Evolutionary conservation across 2,329 filamentous ascomycete species (phyloP).

Genomic region (Venturiaceae sp.): DNA sequence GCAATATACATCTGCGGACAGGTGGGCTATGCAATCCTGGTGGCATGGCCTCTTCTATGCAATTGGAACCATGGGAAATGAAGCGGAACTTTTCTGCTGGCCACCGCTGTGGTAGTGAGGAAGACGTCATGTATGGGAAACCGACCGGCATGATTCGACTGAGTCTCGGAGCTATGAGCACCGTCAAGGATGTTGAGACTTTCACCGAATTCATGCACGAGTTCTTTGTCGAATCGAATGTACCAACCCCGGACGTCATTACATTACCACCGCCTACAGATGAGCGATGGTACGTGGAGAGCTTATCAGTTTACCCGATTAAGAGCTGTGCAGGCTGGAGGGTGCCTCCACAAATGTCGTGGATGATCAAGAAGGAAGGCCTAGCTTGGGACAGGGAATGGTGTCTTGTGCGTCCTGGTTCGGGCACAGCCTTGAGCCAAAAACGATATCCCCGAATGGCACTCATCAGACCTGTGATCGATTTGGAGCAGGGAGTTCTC

Average conservation of each 20-base stretch:
- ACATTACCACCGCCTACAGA: neutral
- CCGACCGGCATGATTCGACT: slow-evolving; percentile 79
- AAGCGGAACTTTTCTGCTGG: slow-evolving; percentile 75
- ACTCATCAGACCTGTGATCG: slow-evolving; percentile 63
- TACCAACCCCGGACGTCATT: neutral
- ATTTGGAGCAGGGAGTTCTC: slow-evolving; percentile 59
- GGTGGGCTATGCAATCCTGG: slow-evolving; percentile 90
- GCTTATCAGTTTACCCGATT: slow-evolving; percentile 67
- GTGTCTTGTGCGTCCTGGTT: slow-evolving; percentile 84
- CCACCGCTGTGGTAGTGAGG: slow-evolving; percentile 72
- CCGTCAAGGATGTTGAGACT: slow-evolving; percentile 57
- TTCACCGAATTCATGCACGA: slow-evolving; percentile 60
- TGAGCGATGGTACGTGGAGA: slow-evolving; percentile 25
- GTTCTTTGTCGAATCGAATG: slow-evolving; percentile 28
- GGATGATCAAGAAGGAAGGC: slow-evolving; percentile 74
- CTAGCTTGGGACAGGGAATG: slow-evolving; percentile 93
- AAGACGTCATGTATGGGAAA: slow-evolving; percentile 73
- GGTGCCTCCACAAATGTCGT: slow-evolving; percentile 53
- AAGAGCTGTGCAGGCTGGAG: slow-evolving; percentile 83
- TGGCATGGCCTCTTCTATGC: slow-evolving; percentile 65
- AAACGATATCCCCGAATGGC: slow-evolving; percentile 86
- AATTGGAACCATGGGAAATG: slow-evolving; percentile 71
- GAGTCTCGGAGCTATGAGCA: slow-evolving; percentile 89
- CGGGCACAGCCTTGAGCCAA: slow-evolving; percentile 75
- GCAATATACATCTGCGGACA: slow-evolving; percentile 74